Evolutionary conservation across 352 stramenopile species (phyloP).

Genomic region (Phytopythium oedochilum): DNA sequence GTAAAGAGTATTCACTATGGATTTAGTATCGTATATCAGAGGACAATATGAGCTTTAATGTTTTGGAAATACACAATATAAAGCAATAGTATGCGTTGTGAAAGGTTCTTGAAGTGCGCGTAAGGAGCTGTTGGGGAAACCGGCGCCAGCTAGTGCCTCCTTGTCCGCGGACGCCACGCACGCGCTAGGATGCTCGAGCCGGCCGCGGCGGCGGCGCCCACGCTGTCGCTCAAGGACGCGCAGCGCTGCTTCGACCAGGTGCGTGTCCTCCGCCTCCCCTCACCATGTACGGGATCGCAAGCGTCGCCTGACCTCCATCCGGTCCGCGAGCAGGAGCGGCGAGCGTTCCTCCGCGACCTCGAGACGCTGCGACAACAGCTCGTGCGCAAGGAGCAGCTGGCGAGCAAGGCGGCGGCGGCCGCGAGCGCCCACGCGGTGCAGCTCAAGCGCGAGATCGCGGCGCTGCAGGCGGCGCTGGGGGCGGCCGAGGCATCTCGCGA

Average conservation of each 20-base stretch:
- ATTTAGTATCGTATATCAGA: not conserved
- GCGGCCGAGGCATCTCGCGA: slow-evolving; percentile 41
- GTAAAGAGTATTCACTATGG: not conserved
- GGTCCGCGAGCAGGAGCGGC: slow-evolving; percentile 43
- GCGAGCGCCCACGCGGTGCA: slow-evolving; percentile 63
- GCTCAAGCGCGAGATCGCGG: slow-evolving; percentile 74
- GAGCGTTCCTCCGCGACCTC: slow-evolving; percentile 56
- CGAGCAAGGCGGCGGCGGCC: slow-evolving; percentile 35
- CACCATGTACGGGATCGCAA: too few relatives aligned
- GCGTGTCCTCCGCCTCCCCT: not conserved
- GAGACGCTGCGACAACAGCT: slow-evolving; percentile 71
- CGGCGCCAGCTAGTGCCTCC: not conserved
- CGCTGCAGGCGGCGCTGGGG: slow-evolving; percentile 37
- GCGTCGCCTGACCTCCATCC: too few relatives aligned
- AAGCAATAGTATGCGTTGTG: not conserved
- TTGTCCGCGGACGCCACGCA: not conserved
- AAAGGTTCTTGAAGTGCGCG: not conserved
- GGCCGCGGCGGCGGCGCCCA: slow-evolving; percentile 16
- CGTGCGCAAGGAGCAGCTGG: slow-evolving; percentile 65
- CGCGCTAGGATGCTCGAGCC: slow-evolving; percentile 12
- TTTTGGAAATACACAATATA: too few relatives aligned
- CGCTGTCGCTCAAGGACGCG: slow-evolving; percentile 64
- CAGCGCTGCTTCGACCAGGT: slow-evolving; percentile 79
- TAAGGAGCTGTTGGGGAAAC: not conserved
- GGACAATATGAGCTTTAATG: too few relatives aligned